Evolutionary conservation across 2,329 filamentous ascomycete genomes (phyloP), one percentile per base, ranked within the genome.

Genomic region (Talaromyces islandicus): DNA sequence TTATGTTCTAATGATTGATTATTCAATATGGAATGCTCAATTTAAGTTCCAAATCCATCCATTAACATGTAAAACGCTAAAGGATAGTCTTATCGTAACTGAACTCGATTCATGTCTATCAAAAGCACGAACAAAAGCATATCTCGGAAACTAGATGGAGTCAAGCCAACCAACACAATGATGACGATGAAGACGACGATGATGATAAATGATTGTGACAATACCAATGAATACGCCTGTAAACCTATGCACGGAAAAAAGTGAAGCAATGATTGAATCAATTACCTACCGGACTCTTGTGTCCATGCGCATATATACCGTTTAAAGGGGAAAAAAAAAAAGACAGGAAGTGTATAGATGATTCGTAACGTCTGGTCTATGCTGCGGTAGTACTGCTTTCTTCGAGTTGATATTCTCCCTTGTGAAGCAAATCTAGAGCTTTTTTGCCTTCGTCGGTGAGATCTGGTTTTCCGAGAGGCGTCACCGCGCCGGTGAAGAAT

Each of bases 401-500:
- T 29, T 79, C 76, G 57, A 87, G 68, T 35, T 74, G 67, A 62
- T 77, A 86, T 14, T 82, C 68, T 35, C 78, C 81, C 51, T 77
- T 73, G 59, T 84, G 82, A 63, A 89, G 67, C 1, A 81, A 81
- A 60, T 82, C 75, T 57, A 90, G 72, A 4, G 76, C 83, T 68
- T 76, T 76, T 63, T 79, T 77, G n/a, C 87, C 87, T 54, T 88
- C 85, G 53, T 80, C 76, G 0, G 82, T 88, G 65, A 90, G 72
- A 63, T 86, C 81, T 0, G 87, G 87, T 68, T 80, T 82, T 1
- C 87, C 87, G 29, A 82, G 69, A 0, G 83, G 79, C 56, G 83
- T 84, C n/a, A 85, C 80, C 0, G 80, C 80, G 3, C 80, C 81
- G 0, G 81, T 86, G 76, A 99, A 99, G 77, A 96, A 99, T 50